Evolutionary conservation across 2,329 filamentous ascomycete species (phyloP), one percentile per base, ranked within the genome.

Genomic region (Neospermospora avenae): DNA sequence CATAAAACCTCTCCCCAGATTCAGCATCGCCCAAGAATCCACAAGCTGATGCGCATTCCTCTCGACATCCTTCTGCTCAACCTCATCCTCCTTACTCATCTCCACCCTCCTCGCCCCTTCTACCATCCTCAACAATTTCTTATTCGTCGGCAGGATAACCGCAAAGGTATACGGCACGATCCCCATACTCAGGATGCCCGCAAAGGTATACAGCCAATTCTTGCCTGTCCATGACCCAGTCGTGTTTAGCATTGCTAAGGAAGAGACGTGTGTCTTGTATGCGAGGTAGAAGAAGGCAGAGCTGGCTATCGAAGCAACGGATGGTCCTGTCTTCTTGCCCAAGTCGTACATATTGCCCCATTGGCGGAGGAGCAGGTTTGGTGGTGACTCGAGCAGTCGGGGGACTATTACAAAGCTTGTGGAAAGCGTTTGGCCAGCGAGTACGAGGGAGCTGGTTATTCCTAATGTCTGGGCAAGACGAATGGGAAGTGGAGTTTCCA

Each of bases 11-110:
- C 80, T 69, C 5, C 72, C 77, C 37, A 85, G 63, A 66, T 84
- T 84, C 66, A 84, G 68, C 53, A 76, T 72, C 3, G 76, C 82
- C 83, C 83, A 86, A 60, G 73, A 74, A 66, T 85, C 82, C 39
- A 86, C 75, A 65, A 85, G 69, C 60, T 73, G 75, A 70, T 83
- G 81, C 7, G 76, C 75, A 0, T 74, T 79, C 72, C 74, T 79
- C 72, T 80, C 76, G 56, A 76, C 71, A 39, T 39, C 69, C 31
- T 74, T 66, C 3, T 72, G 75, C 4, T 69, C 67, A 58, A 80
- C 78, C 1, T 69, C 70, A 18, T 75, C 70, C 57, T 65, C 67
- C 57, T 77, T 76, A 25, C 71, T 72, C 46, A 76, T 65, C 11
- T 70, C 73, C 14, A 74, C 66, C 3, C 65, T 69, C 22, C 73